Evolutionary conservation across 768 basidiomycete species (phyloP).

Genomic region (Psilocybe azurescens): DNA sequence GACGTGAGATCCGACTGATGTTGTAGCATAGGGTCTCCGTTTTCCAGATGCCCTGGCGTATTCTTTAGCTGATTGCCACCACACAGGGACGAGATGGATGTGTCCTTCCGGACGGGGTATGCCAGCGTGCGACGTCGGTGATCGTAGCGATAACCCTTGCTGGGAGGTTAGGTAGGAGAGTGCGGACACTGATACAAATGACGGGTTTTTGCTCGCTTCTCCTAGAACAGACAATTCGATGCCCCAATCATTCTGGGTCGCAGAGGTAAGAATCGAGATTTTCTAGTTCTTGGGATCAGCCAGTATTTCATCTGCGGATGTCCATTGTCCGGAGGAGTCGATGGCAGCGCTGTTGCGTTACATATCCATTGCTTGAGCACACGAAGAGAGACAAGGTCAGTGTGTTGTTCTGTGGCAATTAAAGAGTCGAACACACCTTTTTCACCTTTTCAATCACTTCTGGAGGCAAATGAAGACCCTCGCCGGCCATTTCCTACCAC

Average conservation of each 20-base stretch:
- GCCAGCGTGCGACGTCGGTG: neutral
- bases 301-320: neutral
- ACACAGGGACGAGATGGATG: neutral
- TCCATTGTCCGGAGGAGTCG: slow-evolving; percentile 2
- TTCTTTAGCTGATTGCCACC: neutral
- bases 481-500: neutral
- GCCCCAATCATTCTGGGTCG: neutral
- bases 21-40: neutral
- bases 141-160: neutral
- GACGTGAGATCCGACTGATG: too few species aligned
- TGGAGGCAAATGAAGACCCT: neutral
- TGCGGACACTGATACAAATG: neutral
- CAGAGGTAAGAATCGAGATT: neutral
- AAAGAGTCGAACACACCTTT: too few species aligned
- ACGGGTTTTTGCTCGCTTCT: neutral
- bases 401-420: too few species aligned
- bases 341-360: neutral
- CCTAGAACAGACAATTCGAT: neutral
- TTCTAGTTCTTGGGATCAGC: neutral
- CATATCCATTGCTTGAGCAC: neutral
- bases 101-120: neutral
- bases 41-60: neutral
- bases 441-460: neutral
- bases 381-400: neutral
- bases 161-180: neutral